Percentiles rank a stretch among this genome's conserved stretches.
These are phyloP conservation scores for Globisporangium abappressorium DNA, from an alignment of 352 stramenopile species.

Conservation along the genomic window DNA sequence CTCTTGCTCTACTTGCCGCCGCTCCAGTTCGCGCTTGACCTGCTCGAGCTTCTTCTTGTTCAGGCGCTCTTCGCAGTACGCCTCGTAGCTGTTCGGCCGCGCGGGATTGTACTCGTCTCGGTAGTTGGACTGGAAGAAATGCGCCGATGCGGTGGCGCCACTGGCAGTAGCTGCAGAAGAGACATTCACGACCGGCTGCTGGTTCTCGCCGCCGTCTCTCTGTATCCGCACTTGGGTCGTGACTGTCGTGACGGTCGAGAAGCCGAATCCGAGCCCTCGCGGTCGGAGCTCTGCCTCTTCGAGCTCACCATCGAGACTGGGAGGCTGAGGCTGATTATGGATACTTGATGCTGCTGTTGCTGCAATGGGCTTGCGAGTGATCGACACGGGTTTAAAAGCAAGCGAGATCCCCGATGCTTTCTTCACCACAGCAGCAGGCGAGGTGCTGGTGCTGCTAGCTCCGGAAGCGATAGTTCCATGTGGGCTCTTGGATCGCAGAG, in stretches of 20 bases:
- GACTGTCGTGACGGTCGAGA: slow-evolving; percentile 22
- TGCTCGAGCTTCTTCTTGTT: slow-evolving; percentile 77
- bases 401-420: slow-evolving; percentile 36
- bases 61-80: slow-evolving; percentile 77
- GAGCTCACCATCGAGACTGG: neutral
- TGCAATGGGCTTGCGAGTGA: slow-evolving; percentile 34
- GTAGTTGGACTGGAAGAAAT: slow-evolving; percentile 77
- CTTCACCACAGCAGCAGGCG: neutral
- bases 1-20: slow-evolving; percentile 73
- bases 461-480: neutral
- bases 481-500: slow-evolving; percentile 46
- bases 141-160: neutral
- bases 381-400: slow-evolving; percentile 54
- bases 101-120: slow-evolving; percentile 86
- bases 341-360: neutral
- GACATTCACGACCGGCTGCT: slow-evolving; percentile 8
- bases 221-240: slow-evolving; percentile 38
- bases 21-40: slow-evolving; percentile 78
- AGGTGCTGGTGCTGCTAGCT: neutral
- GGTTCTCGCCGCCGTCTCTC: slow-evolving; percentile 15
- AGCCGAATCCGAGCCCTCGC: slow-evolving; percentile 28
- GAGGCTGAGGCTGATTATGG: neutral
- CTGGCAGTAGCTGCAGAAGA: neutral
- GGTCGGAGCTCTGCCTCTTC: slow-evolving; percentile 7
- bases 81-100: slow-evolving; percentile 88